Percentiles rank a stretch among this genome's conserved stretches.
These are phyloP conservation scores for Capniomyces stellatus DNA, from an alignment of 371 early-diverging fungal genomes.

Conservation along the genomic window DNA sequence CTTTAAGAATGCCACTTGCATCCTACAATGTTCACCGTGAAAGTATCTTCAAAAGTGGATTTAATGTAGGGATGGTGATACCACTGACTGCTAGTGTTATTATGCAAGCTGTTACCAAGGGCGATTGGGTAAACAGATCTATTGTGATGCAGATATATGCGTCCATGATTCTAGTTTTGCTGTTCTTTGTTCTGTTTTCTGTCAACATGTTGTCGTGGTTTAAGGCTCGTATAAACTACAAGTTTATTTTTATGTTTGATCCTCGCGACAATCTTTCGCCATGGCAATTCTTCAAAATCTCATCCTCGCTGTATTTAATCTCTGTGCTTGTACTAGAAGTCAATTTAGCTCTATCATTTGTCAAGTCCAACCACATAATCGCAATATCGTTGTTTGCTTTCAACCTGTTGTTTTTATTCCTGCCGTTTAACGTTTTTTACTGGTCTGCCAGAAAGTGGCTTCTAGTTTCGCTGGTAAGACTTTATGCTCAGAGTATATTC, in stretches of 20 bases:
- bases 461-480: conserved; percentile 18
- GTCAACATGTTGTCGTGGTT: conserved; percentile 53
- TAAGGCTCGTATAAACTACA: conserved; percentile 51
- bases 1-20: conserved; percentile 12
- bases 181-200: conserved; percentile 43
- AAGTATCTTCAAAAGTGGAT: conserved; percentile 24
- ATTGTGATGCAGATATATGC: conserved; percentile 45
- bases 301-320: conserved; percentile 35
- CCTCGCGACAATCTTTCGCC: conserved; percentile 49
- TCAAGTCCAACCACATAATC: conserved; percentile 26
- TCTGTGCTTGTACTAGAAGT: conserved; percentile 29
- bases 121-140: conserved; percentile 19
- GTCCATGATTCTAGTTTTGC: conserved; percentile 36
- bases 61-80: conserved; percentile 36
- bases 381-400: conserved; percentile 28
- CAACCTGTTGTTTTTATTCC: conserved; percentile 30
- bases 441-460: conserved; percentile 54
- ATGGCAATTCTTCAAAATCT: conserved; percentile 46
- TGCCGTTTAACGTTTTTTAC: conserved; percentile 44
- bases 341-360: conserved; percentile 26
- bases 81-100: conserved; percentile 31
- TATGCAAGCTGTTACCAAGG: conserved; percentile 5
- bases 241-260: conserved; percentile 70
- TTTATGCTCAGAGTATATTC: no score
- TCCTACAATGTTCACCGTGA: conserved; percentile 6